phyloP scores from a whole-genome alignment of 768 basidiomycete genomes.

The Kondoa subrosea region DNA sequence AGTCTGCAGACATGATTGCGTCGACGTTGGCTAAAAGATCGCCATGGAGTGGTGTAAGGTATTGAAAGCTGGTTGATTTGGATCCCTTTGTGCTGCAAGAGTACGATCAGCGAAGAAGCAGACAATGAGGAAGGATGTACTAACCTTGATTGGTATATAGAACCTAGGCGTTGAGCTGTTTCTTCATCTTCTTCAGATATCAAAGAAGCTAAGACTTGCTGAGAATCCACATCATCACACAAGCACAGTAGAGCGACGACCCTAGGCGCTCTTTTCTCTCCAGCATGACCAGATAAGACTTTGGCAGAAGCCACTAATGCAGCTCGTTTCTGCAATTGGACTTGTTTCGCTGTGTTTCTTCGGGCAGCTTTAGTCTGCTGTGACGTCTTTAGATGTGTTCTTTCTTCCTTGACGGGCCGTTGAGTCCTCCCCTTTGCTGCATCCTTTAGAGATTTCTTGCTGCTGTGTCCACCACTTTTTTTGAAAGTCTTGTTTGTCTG shows the following conservation, averaged over 20 bases:
- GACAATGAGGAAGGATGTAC: not conserved
- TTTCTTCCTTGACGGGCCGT: slow-evolving; percentile 15
- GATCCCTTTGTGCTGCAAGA: not conserved
- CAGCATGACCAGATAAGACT: slow-evolving; percentile 44
- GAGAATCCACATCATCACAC: slow-evolving; percentile 42
- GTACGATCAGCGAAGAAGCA: not conserved
- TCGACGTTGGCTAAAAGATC: slow-evolving; percentile 17
- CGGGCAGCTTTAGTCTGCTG: slow-evolving; percentile 62
- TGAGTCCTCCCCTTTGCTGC: slow-evolving; percentile 36
- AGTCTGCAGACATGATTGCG: slow-evolving; percentile 17
- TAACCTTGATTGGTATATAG: not conserved
- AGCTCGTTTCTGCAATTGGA: slow-evolving; percentile 53
- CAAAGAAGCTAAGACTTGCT: not conserved
- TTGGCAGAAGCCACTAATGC: slow-evolving; percentile 52
- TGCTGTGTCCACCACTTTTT: slow-evolving; percentile 54
- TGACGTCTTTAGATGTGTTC: slow-evolving; percentile 23
- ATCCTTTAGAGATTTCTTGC: slow-evolving; percentile 64
- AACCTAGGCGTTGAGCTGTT: not conserved
- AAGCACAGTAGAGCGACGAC: slow-evolving; percentile 79
- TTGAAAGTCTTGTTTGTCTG: slow-evolving; percentile 90
- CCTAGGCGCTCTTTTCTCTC: slow-evolving; percentile 60
- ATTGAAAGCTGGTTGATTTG: slow-evolving; percentile 41
- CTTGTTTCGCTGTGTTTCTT: slow-evolving; percentile 69
- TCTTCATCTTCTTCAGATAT: not conserved
- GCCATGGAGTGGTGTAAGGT: slow-evolving; percentile 47